These are phyloP conservation scores for Candida sphagnicola DNA, from an alignment of 805 yeast species.

Conservation along the genomic window DNA sequence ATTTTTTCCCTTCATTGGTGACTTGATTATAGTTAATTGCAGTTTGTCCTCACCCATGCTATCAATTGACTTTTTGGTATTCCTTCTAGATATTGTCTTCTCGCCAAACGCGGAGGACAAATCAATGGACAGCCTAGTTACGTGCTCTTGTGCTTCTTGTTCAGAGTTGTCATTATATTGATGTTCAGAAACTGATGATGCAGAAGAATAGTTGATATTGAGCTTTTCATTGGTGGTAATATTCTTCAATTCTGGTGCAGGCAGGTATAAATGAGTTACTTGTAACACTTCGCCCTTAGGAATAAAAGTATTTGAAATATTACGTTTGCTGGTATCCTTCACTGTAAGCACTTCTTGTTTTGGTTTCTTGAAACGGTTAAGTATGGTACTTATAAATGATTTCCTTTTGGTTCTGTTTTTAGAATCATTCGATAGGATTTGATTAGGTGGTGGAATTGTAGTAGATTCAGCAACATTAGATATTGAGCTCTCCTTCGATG, in stretches of 20 bases:
- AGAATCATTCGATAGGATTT: not conserved
- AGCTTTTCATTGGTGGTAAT: too few relatives aligned
- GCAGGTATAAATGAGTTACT: slow-evolving; percentile 1
- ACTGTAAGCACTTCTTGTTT: not conserved
- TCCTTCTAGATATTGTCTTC: not conserved
- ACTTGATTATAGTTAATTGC: not conserved
- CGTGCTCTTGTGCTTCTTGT: not conserved
- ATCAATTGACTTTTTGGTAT: not conserved
- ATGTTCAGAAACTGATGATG: too few relatives aligned
- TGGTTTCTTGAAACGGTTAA: slow-evolving; percentile 4
- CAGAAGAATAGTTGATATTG: too few relatives aligned
- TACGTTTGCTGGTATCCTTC: not conserved
- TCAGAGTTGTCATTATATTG: not conserved
- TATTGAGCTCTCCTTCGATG: too few relatives aligned
- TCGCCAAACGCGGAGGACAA: not conserved
- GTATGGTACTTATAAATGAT: slow-evolving; percentile 1
- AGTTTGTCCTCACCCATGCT: not conserved
- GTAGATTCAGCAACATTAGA: too few relatives aligned
- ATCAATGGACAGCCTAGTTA: not conserved
- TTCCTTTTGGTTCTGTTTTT: not conserved
- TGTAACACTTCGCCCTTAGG: slow-evolving; percentile 3
- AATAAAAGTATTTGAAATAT: not conserved
- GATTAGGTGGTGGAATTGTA: too few relatives aligned
- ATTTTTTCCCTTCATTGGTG: not conserved
- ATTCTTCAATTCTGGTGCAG: slow-evolving; percentile 1